These are phyloP conservation scores for Ustilago sp. DNA, from an alignment of 1,284 basidiomycete genomes.

Conservation along the genomic window DNA sequence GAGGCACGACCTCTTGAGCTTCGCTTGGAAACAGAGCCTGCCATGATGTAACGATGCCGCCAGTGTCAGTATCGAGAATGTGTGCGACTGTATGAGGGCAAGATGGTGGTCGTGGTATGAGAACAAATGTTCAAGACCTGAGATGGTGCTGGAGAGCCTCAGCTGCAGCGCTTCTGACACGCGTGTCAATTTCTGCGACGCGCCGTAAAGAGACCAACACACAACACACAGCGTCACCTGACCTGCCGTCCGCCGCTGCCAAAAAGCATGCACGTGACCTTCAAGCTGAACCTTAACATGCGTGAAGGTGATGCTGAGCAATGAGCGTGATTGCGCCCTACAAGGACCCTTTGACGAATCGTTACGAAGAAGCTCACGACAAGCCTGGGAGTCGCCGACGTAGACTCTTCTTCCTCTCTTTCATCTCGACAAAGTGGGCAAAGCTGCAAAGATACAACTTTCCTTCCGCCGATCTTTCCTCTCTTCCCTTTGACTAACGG, in stretches of 20 bases:
- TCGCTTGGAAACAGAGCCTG: conserved; percentile 14
- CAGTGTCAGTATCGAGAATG: neutral
- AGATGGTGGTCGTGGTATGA: conserved; percentile 1
- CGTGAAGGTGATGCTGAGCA: neutral
- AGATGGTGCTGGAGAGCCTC: neutral
- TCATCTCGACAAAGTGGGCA: conserved; percentile 5
- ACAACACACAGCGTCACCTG: conserved; percentile 15
- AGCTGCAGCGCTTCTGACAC: conserved; percentile 9
- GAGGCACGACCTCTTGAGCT: conserved; percentile 29
- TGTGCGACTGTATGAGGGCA: neutral
- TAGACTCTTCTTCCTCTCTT: neutral
- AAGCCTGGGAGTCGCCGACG: neutral
- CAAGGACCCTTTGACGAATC: neutral
- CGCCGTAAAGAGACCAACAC: conserved; percentile 31
- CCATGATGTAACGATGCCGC: conserved; percentile 11
- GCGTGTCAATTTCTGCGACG: conserved; percentile 17
- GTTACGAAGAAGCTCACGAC: neutral
- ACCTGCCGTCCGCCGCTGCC: neutral
- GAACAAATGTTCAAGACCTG: neutral
- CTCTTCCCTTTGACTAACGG: neutral
- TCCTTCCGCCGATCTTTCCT: neutral
- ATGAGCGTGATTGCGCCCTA: neutral
- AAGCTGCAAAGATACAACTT: neutral
- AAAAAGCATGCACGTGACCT: conserved; percentile 45
- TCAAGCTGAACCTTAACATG: neutral